phyloP scores from a whole-genome alignment of 192 early-diverging fungal genomes.

The Podila minutissima region DNA sequence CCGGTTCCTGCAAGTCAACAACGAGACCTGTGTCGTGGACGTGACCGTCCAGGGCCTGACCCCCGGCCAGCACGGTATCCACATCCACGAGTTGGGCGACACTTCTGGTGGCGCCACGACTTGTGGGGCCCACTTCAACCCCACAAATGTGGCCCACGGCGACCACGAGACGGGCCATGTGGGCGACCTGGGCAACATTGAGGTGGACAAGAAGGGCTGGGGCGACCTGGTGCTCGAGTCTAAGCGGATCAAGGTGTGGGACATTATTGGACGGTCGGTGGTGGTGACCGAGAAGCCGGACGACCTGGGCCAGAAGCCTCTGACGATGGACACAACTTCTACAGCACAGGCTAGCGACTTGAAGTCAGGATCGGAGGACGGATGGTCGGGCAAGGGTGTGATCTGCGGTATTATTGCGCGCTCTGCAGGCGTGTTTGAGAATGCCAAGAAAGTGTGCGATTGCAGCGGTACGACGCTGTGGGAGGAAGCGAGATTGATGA shows the following conservation, averaged over 20 bases:
- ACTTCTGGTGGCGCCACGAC: conserved; percentile 67
- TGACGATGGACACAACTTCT: not conserved
- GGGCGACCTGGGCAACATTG: conserved; percentile 76
- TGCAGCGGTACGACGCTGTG: conserved; percentile 90
- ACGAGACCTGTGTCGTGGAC: conserved; percentile 80
- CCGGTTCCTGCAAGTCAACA: conserved; percentile 82
- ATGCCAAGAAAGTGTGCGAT: conserved; percentile 86
- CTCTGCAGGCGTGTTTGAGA: conserved; percentile 91
- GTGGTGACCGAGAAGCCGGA: conserved; percentile 70
- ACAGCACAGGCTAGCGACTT: conserved; percentile 5
- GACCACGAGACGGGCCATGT: conserved; percentile 59
- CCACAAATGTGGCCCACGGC: conserved; percentile 57
- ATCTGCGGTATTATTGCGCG: conserved; percentile 89
- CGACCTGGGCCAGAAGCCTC: conserved; percentile 56
- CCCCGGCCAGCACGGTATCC: conserved; percentile 73
- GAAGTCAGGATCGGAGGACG: conserved; percentile 24
- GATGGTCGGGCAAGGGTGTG: conserved; percentile 68
- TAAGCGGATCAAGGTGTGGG: conserved; percentile 83
- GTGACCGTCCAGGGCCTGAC: conserved; percentile 76
- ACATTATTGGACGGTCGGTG: conserved; percentile 89
- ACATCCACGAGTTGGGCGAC: conserved; percentile 86
- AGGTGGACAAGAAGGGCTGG: conserved; percentile 74
- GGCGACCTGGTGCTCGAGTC: conserved; percentile 81
- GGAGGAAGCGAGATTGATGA: conserved; percentile 74
- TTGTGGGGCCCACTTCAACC: conserved; percentile 66